These are phyloP conservation scores for Amanita pseudoporphyria DNA, from an alignment of 768 basidiomycete species.

Conservation along the genomic window DNA sequence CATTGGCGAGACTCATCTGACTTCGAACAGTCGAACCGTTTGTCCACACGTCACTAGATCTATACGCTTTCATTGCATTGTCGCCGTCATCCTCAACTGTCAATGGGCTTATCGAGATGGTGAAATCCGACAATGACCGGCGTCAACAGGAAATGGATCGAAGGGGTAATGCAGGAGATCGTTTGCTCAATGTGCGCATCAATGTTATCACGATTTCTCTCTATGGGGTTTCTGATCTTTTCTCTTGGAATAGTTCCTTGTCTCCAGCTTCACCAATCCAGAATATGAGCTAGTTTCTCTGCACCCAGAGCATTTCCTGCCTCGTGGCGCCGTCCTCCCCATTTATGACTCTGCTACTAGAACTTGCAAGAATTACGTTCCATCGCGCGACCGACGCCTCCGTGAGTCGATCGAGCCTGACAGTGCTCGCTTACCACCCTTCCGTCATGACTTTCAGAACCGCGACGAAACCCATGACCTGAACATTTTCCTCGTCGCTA, in stretches of 20 bases:
- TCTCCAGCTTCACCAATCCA: constrained; percentile 10
- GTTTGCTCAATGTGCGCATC: constrained; percentile 10
- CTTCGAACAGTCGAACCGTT: constrained; percentile 12
- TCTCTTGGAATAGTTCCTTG: constrained; percentile 10
- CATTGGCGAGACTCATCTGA: constrained; percentile 4
- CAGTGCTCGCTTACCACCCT: constrained; percentile 13
- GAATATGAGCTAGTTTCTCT: constrained; percentile 13
- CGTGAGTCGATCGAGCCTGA: constrained; percentile 9
- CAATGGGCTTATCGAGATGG: constrained; percentile 12
- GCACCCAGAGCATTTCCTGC: constrained; percentile 15
- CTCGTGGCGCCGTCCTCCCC: constrained; percentile 10
- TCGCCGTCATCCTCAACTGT: constrained; percentile 12
- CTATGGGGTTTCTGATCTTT: constrained; percentile 7
- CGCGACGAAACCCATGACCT: not conserved
- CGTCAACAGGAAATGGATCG: constrained; percentile 10
- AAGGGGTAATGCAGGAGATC: constrained; percentile 4
- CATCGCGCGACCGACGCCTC: constrained; percentile 10
- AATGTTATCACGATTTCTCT: constrained; percentile 4
- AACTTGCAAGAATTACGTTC: constrained; percentile 10
- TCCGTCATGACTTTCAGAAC: constrained; percentile 5
- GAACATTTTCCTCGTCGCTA: constrained; percentile 14
- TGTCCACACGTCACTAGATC: constrained; percentile 13
- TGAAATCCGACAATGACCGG: constrained; percentile 13
- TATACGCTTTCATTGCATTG: constrained; percentile 14
- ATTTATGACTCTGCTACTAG: constrained; percentile 8